A percentile compares a stretch with the other conserved stretches of the same genome.
Conservation (phyloP, 2,329 filamentous ascomycete species). For the Colletotrichum cuscutae region DNA sequence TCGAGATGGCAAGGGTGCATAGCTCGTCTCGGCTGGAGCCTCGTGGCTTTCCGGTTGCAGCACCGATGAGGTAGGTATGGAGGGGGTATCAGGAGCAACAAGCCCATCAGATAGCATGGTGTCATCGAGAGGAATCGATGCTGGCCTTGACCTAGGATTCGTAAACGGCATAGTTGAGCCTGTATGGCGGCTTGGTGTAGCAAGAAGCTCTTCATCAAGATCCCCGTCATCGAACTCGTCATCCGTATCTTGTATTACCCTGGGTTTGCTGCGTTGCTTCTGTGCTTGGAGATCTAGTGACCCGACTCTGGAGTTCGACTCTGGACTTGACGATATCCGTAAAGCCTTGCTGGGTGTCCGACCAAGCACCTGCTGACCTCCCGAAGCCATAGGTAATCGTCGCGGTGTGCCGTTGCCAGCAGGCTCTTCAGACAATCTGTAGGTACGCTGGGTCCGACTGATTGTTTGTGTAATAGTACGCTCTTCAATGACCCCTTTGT, state of each 20-base stretch:
- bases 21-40: not conserved
- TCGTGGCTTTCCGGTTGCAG: not conserved
- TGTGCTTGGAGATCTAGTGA: not conserved
- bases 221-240: conserved; percentile 70
- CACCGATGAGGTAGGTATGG: not conserved
- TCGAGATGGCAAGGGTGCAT: not conserved
- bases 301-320: conserved; percentile 34
- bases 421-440: conserved; percentile 24
- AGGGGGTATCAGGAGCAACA: conserved; percentile 33
- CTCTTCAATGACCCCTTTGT: conserved; percentile 35
- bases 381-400: conserved; percentile 12
- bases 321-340: conserved; percentile 31
- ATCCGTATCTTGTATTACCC: conserved; percentile 66
- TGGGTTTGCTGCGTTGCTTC: conserved; percentile 35
- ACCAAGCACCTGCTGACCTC: conserved; percentile 13
- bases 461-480: conserved; percentile 38
- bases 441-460: conserved; percentile 37
- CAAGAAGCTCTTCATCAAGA: conserved; percentile 64
- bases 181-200: conserved; percentile 50
- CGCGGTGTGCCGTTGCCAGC: conserved; percentile 17
- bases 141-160: conserved; percentile 12
- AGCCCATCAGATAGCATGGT: conserved; percentile 26
- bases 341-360: conserved; percentile 39
- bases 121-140: conserved; percentile 35
- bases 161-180: conserved; percentile 35